These are phyloP conservation scores for Bipolaris sorokiniana DNA, from an alignment of 2,329 filamentous ascomycete species.

Conservation along the genomic window DNA sequence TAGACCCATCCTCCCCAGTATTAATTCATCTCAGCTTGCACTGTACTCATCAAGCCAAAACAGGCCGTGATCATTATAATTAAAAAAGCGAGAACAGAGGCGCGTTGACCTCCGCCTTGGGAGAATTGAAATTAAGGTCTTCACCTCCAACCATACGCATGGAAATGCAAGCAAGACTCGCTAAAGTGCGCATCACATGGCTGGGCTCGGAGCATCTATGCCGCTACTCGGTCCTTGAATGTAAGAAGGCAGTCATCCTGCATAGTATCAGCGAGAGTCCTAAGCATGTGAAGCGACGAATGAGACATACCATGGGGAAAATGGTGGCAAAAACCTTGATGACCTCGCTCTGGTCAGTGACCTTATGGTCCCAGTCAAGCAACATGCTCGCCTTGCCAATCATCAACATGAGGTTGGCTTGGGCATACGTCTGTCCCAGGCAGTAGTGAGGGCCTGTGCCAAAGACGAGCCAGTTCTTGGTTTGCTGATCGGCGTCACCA, in stretches of 20 bases:
- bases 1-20: constrained; percentile 10
- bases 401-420: constrained; percentile 85
- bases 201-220: constrained; percentile 21
- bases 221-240: constrained; percentile 58
- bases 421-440: constrained; percentile 89
- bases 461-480: constrained; percentile 97
- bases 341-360: constrained; percentile 84
- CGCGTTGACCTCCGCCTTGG: constrained; percentile 18
- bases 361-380: constrained; percentile 87
- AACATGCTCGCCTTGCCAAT: constrained; percentile 87
- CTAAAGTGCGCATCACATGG: constrained; percentile 31
- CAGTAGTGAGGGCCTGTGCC: constrained; percentile 97
- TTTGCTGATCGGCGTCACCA: constrained; percentile 86
- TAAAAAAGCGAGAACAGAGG: constrained; percentile 27
- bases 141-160: constrained; percentile 21
- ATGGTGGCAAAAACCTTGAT: constrained; percentile 99
- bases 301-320: constrained; percentile 81
- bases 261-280: constrained; percentile 22
- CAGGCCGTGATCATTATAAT: constrained; percentile 36
- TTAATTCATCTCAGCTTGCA: constrained; percentile 20
- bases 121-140: constrained; percentile 26
- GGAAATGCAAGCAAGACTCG: constrained; percentile 34
- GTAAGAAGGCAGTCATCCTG: constrained; percentile 85
- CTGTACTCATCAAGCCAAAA: constrained; percentile 25
- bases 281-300: constrained; percentile 2